Conservation (phyloP, 768 basidiomycete species). For the Trametes cingulata region DNA sequence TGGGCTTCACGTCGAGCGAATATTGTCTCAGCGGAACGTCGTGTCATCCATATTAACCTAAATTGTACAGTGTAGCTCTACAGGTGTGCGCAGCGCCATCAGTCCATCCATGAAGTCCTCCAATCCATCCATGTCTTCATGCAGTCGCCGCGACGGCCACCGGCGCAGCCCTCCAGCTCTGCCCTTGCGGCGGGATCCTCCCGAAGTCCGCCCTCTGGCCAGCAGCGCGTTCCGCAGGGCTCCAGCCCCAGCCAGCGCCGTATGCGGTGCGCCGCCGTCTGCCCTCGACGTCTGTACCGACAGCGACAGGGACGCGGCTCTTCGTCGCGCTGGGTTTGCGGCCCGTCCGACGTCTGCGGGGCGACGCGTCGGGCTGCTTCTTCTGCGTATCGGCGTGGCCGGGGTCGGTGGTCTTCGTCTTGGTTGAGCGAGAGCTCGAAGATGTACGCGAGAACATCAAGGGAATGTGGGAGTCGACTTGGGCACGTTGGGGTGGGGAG, state of each 20-base stretch:
- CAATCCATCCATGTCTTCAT: not conserved
- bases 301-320: constrained; percentile 4
- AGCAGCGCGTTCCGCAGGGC: not conserved
- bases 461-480: constrained; percentile 19
- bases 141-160: not conserved
- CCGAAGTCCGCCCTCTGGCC: constrained; percentile 6
- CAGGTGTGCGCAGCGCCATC: no score
- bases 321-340: constrained; percentile 17
- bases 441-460: constrained; percentile 13
- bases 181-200: not conserved
- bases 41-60: no score
- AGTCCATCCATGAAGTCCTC: not conserved
- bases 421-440: not conserved
- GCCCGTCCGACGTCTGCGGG: constrained; percentile 21
- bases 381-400: not conserved
- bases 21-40: no score
- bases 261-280: constrained; percentile 16
- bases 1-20: no score
- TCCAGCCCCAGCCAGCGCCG: constrained; percentile 23
- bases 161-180: not conserved
- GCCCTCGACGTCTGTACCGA: constrained; percentile 20
- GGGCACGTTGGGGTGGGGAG: constrained; percentile 19
- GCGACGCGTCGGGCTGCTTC: not conserved
- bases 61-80: no score
- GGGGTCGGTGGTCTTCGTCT: not conserved